Evolutionary conservation across 2,329 filamentous ascomycete genomes (phyloP).

Genomic region (Kalaharituber pfeilii): DNA sequence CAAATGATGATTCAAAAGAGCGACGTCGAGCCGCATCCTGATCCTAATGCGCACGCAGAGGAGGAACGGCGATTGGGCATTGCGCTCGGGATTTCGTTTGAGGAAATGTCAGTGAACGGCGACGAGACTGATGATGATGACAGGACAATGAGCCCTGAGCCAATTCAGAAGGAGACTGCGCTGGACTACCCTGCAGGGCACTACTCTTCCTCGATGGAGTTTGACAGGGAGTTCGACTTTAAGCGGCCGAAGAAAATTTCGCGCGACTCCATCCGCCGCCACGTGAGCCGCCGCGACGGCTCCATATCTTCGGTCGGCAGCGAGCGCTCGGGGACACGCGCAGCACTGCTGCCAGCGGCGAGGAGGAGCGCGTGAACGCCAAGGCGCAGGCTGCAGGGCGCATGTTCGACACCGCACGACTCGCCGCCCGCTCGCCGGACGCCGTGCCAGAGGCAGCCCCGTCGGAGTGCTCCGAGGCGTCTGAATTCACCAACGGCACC

Average conservation of each 20-base stretch:
- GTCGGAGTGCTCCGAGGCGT: slow-evolving; percentile 13
- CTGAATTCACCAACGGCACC: slow-evolving; percentile 30
- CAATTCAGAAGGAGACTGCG: slow-evolving; percentile 14
- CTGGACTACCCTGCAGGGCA: slow-evolving; percentile 11
- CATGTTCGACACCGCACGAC: slow-evolving; percentile 14
- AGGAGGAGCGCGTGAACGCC: not conserved
- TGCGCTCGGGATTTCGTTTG: slow-evolving; percentile 36
- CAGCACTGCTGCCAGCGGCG: not conserved
- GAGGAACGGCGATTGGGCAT: slow-evolving; percentile 27
- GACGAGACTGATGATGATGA: slow-evolving; percentile 19
- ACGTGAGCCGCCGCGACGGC: slow-evolving; percentile 34
- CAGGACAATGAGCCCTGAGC: slow-evolving; percentile 9
- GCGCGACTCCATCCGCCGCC: slow-evolving; percentile 78
- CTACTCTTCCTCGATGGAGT: slow-evolving; percentile 14
- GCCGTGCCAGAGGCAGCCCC: slow-evolving; percentile 7
- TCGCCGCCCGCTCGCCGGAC: slow-evolving; percentile 17
- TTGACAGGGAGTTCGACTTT: not conserved
- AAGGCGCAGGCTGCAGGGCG: slow-evolving; percentile 18
- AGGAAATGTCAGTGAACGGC: slow-evolving; percentile 10
- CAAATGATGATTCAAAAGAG: slow-evolving; percentile 1
- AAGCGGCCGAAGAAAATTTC: slow-evolving; percentile 50
- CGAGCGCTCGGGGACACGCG: not conserved
- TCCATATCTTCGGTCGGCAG: not conserved
- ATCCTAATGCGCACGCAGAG: not conserved
- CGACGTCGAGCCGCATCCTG: not conserved